Percentiles rank a stretch among this genome's conserved stretches.
These are phyloP conservation scores for Globisporangium barbulae DNA, from an alignment of 352 stramenopile genomes.

Conservation along the genomic window DNA sequence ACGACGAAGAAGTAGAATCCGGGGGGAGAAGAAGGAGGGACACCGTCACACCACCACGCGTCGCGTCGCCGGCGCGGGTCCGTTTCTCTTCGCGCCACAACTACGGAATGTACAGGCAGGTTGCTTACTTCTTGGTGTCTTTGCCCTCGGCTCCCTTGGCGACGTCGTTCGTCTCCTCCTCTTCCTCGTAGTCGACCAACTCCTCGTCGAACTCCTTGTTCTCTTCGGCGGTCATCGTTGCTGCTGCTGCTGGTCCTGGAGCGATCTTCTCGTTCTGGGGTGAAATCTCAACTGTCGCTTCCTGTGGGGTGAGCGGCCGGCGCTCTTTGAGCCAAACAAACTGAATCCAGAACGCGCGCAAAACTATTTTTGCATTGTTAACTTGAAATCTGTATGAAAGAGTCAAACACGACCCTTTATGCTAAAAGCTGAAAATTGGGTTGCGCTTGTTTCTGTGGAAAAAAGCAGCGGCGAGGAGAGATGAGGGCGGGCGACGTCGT, in stretches of 20 bases:
- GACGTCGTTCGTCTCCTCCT: conserved; percentile 78
- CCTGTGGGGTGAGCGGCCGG: conserved; percentile 6
- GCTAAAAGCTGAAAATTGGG: not conserved
- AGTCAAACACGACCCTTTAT: not conserved
- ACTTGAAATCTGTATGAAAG: not conserved
- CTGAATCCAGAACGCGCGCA: not conserved
- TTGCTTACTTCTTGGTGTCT: conserved; percentile 89
- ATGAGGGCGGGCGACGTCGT: not conserved
- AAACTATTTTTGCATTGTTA: not conserved
- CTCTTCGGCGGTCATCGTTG: conserved; percentile 71
- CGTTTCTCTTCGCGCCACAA: conserved; percentile 1
- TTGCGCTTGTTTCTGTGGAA: not conserved
- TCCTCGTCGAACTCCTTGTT: conserved; percentile 90
- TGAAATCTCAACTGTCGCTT: conserved; percentile 25
- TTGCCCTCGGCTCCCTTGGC: conserved; percentile 79
- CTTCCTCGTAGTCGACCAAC: conserved; percentile 88
- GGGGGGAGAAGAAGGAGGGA: conserved; percentile 4
- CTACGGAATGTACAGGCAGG: conserved; percentile 13
- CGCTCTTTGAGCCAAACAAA: not conserved
- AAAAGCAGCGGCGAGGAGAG: not conserved
- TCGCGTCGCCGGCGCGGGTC: conserved; percentile 2
- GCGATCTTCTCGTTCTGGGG: conserved; percentile 1
- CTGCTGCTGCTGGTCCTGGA: conserved; percentile 14
- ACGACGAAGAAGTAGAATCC: conserved; percentile 7
- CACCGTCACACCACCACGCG: conserved; percentile 8